Evolutionary conservation across 805 yeast genomes (phyloP).

Genomic region (Metschnikowia aberdeeniae): DNA sequence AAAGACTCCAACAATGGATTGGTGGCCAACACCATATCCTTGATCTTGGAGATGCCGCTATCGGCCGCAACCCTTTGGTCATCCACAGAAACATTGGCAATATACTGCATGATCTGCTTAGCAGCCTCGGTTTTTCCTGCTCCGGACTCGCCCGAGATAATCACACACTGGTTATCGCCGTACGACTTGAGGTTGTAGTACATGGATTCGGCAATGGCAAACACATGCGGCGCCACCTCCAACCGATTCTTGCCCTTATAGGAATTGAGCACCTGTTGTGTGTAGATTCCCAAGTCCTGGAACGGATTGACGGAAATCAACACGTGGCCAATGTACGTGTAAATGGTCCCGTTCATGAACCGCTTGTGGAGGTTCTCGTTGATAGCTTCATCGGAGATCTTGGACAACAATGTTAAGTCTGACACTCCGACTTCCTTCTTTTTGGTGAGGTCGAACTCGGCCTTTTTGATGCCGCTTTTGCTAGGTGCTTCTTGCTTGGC

Average conservation of each 20-base stretch:
- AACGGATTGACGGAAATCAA: slow-evolving; percentile 95
- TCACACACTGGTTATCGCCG: slow-evolving; percentile 93
- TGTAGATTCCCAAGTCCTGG: slow-evolving; percentile 92
- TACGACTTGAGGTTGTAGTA: slow-evolving; percentile 92
- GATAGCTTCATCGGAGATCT: slow-evolving; percentile 87
- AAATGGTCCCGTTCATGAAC: slow-evolving; percentile 83
- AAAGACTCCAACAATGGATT: slow-evolving; percentile 88
- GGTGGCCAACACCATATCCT: slow-evolving; percentile 97
- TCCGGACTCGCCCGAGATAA: slow-evolving; percentile 96
- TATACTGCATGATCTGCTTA: slow-evolving; percentile 94
- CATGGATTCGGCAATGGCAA: slow-evolving; percentile 96
- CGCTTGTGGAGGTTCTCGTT: slow-evolving; percentile 87
- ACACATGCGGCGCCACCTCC: slow-evolving; percentile 98
- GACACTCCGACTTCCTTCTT: slow-evolving; percentile 98
- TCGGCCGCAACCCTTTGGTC: slow-evolving; percentile 21
- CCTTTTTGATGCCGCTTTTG: slow-evolving; percentile 67
- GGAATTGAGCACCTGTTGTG: slow-evolving; percentile 66
- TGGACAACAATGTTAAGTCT: slow-evolving; percentile 83
- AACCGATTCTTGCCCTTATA: slow-evolving; percentile 90
- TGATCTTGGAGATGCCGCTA: slow-evolving; percentile 67
- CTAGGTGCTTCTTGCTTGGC: slow-evolving; percentile 51
- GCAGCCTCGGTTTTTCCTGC: slow-evolving; percentile 99
- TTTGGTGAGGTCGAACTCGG: slow-evolving; percentile 81
- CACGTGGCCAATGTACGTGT: slow-evolving; percentile 92
- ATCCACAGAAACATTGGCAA: slow-evolving; percentile 79